phyloP scores from a whole-genome alignment of 2,329 filamentous ascomycete genomes.

The Mycogone perniciosa region DNA sequence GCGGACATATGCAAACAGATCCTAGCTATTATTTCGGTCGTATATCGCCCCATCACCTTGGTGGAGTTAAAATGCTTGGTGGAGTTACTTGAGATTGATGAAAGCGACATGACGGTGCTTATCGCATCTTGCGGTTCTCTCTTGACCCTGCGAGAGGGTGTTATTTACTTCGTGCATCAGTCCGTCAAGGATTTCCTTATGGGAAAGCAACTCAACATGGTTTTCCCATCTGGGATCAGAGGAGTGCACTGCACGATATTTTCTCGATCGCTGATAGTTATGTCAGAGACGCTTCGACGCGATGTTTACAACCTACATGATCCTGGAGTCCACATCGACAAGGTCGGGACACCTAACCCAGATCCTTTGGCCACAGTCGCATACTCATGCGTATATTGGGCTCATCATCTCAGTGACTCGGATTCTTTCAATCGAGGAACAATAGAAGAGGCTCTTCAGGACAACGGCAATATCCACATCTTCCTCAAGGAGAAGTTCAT shows the following conservation, averaged over 20 bases:
- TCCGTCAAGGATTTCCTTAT: conserved; percentile 38
- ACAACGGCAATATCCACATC: conserved; percentile 19
- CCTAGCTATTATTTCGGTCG: conserved; percentile 24
- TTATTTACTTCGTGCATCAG: conserved; percentile 34
- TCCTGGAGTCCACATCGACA: conserved; percentile 2
- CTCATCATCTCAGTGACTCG: conserved; percentile 13
- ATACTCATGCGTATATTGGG: conserved; percentile 20
- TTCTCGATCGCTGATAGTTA: conserved; percentile 8
- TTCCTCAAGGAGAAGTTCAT: conserved; percentile 32
- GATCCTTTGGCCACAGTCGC: conserved; percentile 7
- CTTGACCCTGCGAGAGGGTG: conserved; percentile 25
- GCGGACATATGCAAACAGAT: conserved; percentile 26
- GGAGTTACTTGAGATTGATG: conserved; percentile 11
- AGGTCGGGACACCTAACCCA: conserved; percentile 3
- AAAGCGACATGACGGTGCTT: conserved; percentile 20
- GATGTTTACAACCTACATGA: conserved; percentile 23
- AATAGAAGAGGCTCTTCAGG: conserved; percentile 1
- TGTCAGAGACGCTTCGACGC: background rate
- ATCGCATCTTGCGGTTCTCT: conserved; percentile 33
- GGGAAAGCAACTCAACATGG: conserved; percentile 15
- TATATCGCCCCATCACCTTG: conserved; percentile 31
- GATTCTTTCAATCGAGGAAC: background rate
- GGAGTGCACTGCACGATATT: background rate
- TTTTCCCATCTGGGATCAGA: conserved; percentile 23
- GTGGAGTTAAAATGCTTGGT: conserved; percentile 26